phyloP scores from a whole-genome alignment of 805 yeast species.

The Suhomyces pyralidae region DNA sequence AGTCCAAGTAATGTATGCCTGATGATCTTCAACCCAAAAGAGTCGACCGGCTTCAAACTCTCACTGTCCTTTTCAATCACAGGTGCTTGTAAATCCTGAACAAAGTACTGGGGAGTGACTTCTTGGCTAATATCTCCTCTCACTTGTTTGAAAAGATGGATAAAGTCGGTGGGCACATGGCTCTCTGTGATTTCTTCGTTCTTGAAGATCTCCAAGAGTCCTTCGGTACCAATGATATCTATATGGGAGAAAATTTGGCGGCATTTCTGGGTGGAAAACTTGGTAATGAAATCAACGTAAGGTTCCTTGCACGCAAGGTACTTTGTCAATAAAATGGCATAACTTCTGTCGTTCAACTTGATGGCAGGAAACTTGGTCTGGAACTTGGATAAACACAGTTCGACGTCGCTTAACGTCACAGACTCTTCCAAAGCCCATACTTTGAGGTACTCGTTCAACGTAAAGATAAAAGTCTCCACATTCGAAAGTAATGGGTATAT shows the following conservation, averaged over 20 bases:
- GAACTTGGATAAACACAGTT: constrained; percentile 38
- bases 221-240: constrained; percentile 52
- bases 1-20: constrained; percentile 63
- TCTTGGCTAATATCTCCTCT: constrained; percentile 8
- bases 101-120: constrained; percentile 26
- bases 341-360: constrained; percentile 48
- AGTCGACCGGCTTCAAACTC: constrained; percentile 61
- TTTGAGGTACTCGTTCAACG: constrained; percentile 63
- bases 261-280: constrained; percentile 13
- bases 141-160: constrained; percentile 28
- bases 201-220: constrained; percentile 36
- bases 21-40: constrained; percentile 75
- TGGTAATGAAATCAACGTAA: constrained; percentile 5
- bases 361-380: constrained; percentile 23
- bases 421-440: constrained; percentile 38
- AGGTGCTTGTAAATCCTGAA: constrained; percentile 28
- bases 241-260: constrained; percentile 43
- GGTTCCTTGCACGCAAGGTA: constrained; percentile 14
- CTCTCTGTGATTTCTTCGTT: constrained; percentile 19
- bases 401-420: constrained; percentile 41
- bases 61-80: constrained; percentile 55
- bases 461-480: constrained; percentile 53
- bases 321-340: constrained; percentile 56
- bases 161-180: constrained; percentile 36
- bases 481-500: constrained; percentile 47